Evolutionary conservation across 768 basidiomycete genomes (phyloP).

Genomic region (Phallus indusiatus): DNA sequence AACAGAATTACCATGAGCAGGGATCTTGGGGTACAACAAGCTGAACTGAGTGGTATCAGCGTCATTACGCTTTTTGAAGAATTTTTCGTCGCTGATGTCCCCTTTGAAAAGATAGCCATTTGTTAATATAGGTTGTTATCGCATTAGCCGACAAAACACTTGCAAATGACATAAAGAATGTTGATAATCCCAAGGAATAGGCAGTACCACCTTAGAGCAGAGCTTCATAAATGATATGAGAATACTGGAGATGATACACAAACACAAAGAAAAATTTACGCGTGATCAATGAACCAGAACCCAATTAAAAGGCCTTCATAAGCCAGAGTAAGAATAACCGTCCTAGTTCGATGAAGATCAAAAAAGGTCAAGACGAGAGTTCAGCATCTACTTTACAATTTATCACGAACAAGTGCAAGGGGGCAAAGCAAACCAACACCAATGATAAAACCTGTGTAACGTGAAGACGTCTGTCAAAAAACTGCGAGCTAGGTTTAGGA

Average conservation of each 20-base stretch:
- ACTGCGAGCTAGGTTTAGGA: background rate
- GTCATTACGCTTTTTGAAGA: conserved; percentile 91
- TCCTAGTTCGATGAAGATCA: conserved; percentile 37
- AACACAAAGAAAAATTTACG: conserved; percentile 35
- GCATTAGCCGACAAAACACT: conserved; percentile 18
- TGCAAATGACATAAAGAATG: conserved; percentile 81
- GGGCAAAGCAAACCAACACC: conserved; percentile 83
- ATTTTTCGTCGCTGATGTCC: conserved; percentile 91
- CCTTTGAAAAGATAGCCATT: conserved; percentile 34
- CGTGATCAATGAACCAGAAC: conserved; percentile 94
- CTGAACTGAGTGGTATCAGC: conserved; percentile 88
- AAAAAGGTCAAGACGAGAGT: background rate
- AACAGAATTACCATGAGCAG: conserved; percentile 50
- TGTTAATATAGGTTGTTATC: background rate
- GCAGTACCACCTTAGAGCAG: conserved; percentile 77
- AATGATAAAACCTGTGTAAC: conserved; percentile 48
- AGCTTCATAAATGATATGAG: conserved; percentile 30
- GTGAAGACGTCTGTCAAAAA: background rate
- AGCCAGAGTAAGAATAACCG: conserved; percentile 69
- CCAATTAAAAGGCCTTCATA: conserved; percentile 86
- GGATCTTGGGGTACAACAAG: conserved; percentile 59
- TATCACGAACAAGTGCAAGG: conserved; percentile 78
- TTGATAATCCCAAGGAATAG: conserved; percentile 80
- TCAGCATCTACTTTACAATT: conserved; percentile 50
- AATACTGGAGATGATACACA: conserved; percentile 5